Evolutionary conservation across 495 filamentous ascomycete genomes (phyloP).

Genomic region (Entonaema liquescens): DNA sequence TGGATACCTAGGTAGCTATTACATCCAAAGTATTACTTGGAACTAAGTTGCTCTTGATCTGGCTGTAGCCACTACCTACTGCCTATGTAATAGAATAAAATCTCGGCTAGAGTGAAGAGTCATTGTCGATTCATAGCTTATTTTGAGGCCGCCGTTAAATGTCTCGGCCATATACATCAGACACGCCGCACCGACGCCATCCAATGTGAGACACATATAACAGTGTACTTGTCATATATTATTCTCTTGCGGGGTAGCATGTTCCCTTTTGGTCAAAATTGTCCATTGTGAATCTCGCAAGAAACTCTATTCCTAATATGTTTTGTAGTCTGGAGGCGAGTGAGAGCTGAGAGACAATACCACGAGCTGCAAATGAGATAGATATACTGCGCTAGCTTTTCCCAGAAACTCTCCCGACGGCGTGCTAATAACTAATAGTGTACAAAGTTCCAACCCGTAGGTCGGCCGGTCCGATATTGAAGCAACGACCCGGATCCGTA

Average conservation of each 20-base stretch:
- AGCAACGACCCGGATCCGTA: background rate
- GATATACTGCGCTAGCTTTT: constrained; percentile 24
- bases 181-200: constrained; percentile 7
- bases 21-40: too few relatives aligned
- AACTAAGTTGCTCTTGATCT: too few relatives aligned
- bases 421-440: constrained; percentile 16
- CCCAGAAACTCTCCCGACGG: constrained; percentile 1
- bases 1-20: too few relatives aligned
- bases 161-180: constrained; percentile 39
- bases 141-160: constrained; percentile 16
- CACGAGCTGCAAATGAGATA: background rate
- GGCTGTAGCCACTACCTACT: too few relatives aligned
- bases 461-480: background rate
- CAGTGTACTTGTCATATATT: constrained; percentile 18
- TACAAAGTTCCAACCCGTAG: constrained; percentile 19
- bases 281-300: background rate
- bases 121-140: background rate
- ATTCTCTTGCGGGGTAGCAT: constrained; percentile 17
- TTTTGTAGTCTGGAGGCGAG: background rate
- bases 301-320: background rate
- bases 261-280: constrained; percentile 1
- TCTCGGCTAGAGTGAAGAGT: background rate
- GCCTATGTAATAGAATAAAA: too few relatives aligned
- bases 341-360: background rate
- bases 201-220: constrained; percentile 20